Percentiles rank a stretch among this genome's conserved stretches.
Conservation (phyloP, 768 basidiomycete genomes). For the Coprinopsis strossmayeri region DNA sequence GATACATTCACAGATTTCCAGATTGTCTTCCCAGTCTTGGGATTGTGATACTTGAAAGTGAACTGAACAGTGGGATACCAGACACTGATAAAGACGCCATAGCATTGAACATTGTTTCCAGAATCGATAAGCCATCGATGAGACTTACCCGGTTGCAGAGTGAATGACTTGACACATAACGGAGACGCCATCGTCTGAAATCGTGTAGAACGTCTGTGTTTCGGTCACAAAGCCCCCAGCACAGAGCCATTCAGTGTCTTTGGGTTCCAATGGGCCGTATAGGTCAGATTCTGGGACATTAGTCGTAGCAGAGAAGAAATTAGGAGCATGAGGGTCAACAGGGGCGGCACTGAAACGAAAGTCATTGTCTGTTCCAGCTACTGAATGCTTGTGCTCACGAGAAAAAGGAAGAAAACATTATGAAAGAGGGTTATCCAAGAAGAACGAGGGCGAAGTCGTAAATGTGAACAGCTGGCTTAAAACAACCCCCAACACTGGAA, state of each 20-base stretch:
- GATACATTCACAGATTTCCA: conserved; percentile 88
- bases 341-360: conserved; percentile 27
- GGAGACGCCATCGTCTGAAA: conserved; percentile 71
- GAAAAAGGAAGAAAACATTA: conserved; percentile 75
- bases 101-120: conserved; percentile 1
- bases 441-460: no score
- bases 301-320: conserved; percentile 79
- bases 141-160: conserved; percentile 76
- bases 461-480: no score
- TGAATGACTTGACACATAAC: conserved; percentile 85
- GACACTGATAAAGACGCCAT: conserved; percentile 39
- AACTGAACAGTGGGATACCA: conserved; percentile 96
- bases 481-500: no score
- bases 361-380: neutral
- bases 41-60: conserved; percentile 82
- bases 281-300: conserved; percentile 47
- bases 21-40: conserved; percentile 59
- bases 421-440: conserved; percentile 18
- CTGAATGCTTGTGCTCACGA: conserved; percentile 50
- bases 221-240: conserved; percentile 83
- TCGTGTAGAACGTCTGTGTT: conserved; percentile 83
- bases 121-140: conserved; percentile 5
- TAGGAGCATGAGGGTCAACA: conserved; percentile 62
- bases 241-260: conserved; percentile 81
- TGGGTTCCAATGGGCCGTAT: conserved; percentile 67